Evolutionary conservation across 805 yeast species (phyloP).

Genomic region (Dipodascus albidus): DNA sequence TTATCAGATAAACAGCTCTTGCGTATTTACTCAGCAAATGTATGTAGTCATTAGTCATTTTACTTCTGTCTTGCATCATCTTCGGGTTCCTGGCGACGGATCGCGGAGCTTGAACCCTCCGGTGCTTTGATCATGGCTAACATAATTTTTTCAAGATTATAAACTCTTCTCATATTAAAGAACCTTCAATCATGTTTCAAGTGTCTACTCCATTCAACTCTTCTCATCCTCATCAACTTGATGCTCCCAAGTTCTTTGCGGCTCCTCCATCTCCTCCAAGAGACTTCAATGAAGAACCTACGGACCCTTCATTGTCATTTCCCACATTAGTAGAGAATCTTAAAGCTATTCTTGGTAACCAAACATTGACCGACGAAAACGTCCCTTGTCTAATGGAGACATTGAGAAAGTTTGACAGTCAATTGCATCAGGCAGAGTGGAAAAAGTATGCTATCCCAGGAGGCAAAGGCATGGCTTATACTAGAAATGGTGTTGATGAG

Average conservation of each 20-base stretch:
- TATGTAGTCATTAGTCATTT: too few relatives aligned
- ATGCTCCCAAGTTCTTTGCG: not conserved
- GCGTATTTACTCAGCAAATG: too few relatives aligned
- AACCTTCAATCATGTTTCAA: not conserved
- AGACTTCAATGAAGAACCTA: not conserved
- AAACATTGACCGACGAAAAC: slow-evolving; percentile 18
- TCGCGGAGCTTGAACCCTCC: not conserved
- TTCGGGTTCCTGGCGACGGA: not conserved
- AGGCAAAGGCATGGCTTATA: slow-evolving; percentile 31
- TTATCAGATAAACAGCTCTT: too few relatives aligned
- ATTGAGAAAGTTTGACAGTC: slow-evolving; percentile 34
- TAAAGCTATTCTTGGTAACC: not conserved
- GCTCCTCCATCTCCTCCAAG: not conserved
- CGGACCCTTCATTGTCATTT: not conserved
- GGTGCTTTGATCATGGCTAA: not conserved
- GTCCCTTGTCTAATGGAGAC: slow-evolving; percentile 33
- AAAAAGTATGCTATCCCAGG: slow-evolving; percentile 38
- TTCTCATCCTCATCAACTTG: not conserved
- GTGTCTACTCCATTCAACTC: not conserved
- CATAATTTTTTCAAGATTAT: not conserved
- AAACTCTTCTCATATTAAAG: not conserved
- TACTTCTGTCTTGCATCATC: not conserved
- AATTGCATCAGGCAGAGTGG: slow-evolving; percentile 45
- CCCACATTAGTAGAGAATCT: not conserved
- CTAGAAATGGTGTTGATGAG: slow-evolving; percentile 64